These are phyloP conservation scores for Pseudoscleropodium purum DNA, from an alignment of 225 moss, liverwort and hornwort genomes.

Conservation along the genomic window DNA sequence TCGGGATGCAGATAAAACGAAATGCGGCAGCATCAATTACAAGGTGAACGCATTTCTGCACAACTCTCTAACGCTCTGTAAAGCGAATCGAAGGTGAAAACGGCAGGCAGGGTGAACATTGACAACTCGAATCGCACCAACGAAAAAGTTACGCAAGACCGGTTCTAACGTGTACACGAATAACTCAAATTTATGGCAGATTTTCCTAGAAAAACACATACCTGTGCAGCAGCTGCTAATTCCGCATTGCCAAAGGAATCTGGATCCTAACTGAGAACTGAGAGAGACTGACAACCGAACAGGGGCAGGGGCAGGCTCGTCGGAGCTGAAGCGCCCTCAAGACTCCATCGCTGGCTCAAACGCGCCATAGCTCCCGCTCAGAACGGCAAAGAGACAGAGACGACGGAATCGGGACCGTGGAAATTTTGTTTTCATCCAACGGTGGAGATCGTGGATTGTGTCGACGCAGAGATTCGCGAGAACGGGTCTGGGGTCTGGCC, in stretches of 20 bases:
- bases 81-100: not conserved
- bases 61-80: not conserved
- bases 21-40: not conserved
- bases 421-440: not conserved
- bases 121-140: not conserved
- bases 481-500: not conserved
- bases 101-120: not conserved
- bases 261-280: not conserved
- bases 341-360: not conserved
- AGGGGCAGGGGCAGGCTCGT: not conserved
- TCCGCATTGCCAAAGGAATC: not conserved
- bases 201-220: not conserved
- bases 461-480: not conserved
- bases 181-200: not conserved
- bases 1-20: not conserved
- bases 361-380: not conserved
- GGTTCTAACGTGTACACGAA: not conserved
- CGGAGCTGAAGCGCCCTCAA: not conserved
- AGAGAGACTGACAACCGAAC: not conserved
- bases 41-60: not conserved
- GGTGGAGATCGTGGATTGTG: not conserved
- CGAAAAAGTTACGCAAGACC: not conserved
- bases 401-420: not conserved
- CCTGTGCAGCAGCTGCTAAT: not conserved
- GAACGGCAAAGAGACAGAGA: not conserved